Conservation (phyloP, 169 alveolate species). For the Plasmodium adleri region DNA sequence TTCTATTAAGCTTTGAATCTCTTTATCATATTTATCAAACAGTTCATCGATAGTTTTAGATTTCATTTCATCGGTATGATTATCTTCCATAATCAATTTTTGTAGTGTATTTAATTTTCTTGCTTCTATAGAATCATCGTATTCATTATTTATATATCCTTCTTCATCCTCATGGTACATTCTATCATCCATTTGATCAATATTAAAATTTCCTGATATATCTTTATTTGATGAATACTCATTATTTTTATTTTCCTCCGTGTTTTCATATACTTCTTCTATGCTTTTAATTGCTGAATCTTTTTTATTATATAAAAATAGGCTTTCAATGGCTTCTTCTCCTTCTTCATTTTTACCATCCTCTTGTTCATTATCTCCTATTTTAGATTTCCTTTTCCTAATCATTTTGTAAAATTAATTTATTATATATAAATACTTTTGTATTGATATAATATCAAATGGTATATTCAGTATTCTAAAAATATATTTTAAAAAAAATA, state of each 20-base stretch:
- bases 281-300: constrained; percentile 26
- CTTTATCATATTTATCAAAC: constrained; percentile 50
- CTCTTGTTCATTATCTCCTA: constrained; percentile 37
- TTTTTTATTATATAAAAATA: constrained; percentile 10
- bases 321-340: constrained; percentile 43
- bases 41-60: constrained; percentile 46
- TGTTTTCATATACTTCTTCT: constrained; percentile 10
- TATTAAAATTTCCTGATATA: neutral
- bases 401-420: constrained; percentile 22
- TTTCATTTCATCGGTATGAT: constrained; percentile 10
- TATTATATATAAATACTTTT: neutral
- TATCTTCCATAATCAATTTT: constrained; percentile 1
- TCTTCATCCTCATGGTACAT: constrained; percentile 1
- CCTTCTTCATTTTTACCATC: constrained; percentile 15
- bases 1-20: constrained; percentile 33
- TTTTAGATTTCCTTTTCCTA: constrained; percentile 66
- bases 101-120: neutral
- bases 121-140: neutral
- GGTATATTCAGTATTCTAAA: too few relatives aligned
- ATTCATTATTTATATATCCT: neutral
- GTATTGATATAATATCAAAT: neutral
- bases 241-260: neutral
- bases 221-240: neutral
- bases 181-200: neutral
- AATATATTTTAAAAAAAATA: too few relatives aligned